Evolutionary conservation across 345 rosid genomes (phyloP), one percentile per base, ranked within the genome.

Genomic region (Ceriops tagal): DNA sequence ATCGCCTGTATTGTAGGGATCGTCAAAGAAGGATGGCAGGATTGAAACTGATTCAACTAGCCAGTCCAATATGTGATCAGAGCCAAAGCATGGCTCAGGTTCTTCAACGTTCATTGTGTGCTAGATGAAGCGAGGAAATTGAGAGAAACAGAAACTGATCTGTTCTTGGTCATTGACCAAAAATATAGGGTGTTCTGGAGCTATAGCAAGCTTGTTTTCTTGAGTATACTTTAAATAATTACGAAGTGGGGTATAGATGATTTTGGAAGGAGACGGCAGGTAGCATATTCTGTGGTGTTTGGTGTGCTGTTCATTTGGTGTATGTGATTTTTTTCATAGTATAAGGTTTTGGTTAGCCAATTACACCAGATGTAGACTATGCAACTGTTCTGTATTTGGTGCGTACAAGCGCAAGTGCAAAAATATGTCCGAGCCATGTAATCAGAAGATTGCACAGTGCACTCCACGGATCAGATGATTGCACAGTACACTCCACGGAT

Each of bases 21-120:
- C 93, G 75, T 89, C 90, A 24, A 91, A 70, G 79, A 83, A 77
- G 7, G 89, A 81, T 20, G 97, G 91, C 26, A 88, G 73, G 77
- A 80, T 80, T 1, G 96, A 68, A 0, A 72, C 76, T 4, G 97
- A 83, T 32, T 85, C 95, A 61, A 75, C 91, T 3, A 86, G 70
- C 93, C 93, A 87, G 67, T 88, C 90, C 61, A 84, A 52, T 73
- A 84, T 62, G 68, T 82, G 87, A 75, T 87, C 92, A 2, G 79
- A 65, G 53, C 77, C 61, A 6, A 86, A 82, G 64, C 73, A 86
- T 47, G 87, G 82, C 67, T 90, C 91, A 21, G 87, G 61, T 76
- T 81, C 96, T 76, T 83, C 92, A 28, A 80, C 64, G 37, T 82
- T 79, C 98, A 89, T 91, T 71, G 39, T 66, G 34, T 26, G 51